A percentile compares a stretch with the other conserved stretches of the same genome.
phyloP scores from a whole-genome alignment of 495 filamentous ascomycete genomes.

The Aspergillus funiculosus region DNA sequence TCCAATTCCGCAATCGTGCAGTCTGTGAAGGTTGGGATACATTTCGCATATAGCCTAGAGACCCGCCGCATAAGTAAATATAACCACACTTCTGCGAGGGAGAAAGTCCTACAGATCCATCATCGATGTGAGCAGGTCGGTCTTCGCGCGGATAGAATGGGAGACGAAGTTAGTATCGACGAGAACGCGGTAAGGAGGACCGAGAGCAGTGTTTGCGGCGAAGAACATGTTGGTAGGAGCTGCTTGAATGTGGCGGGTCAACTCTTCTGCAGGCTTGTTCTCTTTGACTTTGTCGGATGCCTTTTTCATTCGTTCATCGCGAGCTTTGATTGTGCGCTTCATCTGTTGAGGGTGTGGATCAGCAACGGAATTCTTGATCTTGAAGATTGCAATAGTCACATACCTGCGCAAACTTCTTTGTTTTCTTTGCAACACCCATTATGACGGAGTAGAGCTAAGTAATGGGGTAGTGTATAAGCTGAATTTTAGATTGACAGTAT shows the following conservation, averaged over 20 bases:
- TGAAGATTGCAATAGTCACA: background rate
- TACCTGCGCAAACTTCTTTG: constrained; percentile 56
- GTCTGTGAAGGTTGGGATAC: constrained; percentile 47
- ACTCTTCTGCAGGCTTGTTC: constrained; percentile 40
- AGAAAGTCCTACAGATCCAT: constrained; percentile 58
- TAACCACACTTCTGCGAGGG: constrained; percentile 47
- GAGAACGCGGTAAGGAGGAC: constrained; percentile 81
- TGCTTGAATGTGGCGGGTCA: constrained; percentile 50
- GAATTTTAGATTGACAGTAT: no score
- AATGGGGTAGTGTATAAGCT: background rate
- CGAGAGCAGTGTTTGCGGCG: constrained; percentile 83
- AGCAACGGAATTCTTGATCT: background rate
- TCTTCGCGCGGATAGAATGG: constrained; percentile 84
- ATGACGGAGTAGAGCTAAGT: constrained; percentile 10
- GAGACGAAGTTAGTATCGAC: constrained; percentile 89
- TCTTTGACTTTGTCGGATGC: constrained; percentile 31
- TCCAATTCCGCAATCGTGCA: constrained; percentile 70
- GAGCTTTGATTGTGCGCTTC: constrained; percentile 57
- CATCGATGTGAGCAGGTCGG: constrained; percentile 77
- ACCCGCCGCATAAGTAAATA: constrained; percentile 54
- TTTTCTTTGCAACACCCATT: constrained; percentile 61
- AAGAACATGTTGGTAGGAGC: constrained; percentile 89
- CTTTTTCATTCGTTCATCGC: constrained; percentile 56
- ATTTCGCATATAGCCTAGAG: constrained; percentile 50
- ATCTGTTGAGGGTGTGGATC: constrained; percentile 38